Evolutionary conservation across 176 grass and related monocot species (phyloP).

Genomic region (Zoysia pacifica): DNA sequence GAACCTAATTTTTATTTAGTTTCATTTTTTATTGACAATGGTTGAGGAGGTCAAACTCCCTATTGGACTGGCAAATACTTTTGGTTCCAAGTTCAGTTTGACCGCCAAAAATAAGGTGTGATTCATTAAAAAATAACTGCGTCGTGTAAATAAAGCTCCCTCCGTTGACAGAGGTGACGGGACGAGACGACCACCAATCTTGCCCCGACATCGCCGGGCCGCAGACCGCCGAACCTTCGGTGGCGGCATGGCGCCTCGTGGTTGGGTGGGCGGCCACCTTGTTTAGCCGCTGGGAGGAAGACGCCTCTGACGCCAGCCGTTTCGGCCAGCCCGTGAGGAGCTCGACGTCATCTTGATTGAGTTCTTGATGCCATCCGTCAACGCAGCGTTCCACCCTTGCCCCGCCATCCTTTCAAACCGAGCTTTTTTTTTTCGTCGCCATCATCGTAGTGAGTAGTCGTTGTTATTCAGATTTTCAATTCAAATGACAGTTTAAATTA

Average conservation of each 20-base stretch:
- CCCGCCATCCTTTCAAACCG: background rate
- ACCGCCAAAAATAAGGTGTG: too few relatives aligned
- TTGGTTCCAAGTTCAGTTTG: too few relatives aligned
- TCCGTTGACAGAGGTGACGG: background rate
- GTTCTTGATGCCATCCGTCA: slow-evolving; percentile 34
- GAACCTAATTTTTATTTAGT: too few relatives aligned
- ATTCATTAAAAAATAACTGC: background rate
- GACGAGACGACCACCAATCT: background rate
- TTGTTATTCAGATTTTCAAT: background rate
- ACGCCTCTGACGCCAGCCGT: slow-evolving; percentile 3
- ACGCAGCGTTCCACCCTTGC: background rate
- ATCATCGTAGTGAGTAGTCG: too few relatives aligned
- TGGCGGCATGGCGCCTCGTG: background rate
- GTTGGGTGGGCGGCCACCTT: background rate
- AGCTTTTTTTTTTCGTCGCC: background rate
- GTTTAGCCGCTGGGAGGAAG: slow-evolving; percentile 7
- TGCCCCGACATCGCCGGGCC: background rate
- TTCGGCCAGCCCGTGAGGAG: background rate
- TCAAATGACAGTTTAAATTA: background rate
- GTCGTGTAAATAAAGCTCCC: slow-evolving; percentile 2
- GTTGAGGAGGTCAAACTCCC: too few relatives aligned
- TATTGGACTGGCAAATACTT: too few relatives aligned
- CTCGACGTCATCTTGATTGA: background rate
- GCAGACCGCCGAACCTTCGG: background rate
- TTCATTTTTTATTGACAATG: too few relatives aligned